Evolutionary conservation across 345 rosid species (phyloP), one percentile per base, ranked within the genome.

Genomic region (Syzygium oleosum): DNA sequence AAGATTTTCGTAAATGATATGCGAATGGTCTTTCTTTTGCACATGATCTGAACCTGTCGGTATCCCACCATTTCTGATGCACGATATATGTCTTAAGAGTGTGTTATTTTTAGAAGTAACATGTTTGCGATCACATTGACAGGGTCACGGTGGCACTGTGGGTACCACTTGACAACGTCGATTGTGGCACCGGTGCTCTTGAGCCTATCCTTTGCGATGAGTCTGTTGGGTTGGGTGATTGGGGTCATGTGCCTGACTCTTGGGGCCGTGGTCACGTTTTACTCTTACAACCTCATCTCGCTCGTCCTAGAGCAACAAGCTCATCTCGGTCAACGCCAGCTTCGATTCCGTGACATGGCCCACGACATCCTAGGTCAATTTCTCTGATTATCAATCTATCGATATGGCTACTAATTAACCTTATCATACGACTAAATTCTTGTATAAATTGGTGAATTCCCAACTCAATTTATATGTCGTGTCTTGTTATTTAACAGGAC

Each of bases 111-210:
- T 12, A 43, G 2, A 31, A 68, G 12, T 34, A 68, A 55, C 22
- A 0, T 5, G 13, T 19, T n/a, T 63, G 17, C 43, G 68, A 38
- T 51, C 7, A 10, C 11, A 27, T 46, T 52, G 9, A 17, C 59
- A 89, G 91, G 91, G 9, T 87, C 91, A 17, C 90, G 92, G 91
- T 61, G 90, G 85, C 92, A 92, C 73, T 88, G 91, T 38, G 93
- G 92, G 19, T 92, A 90, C 38, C 93, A 92, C 85, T 86, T 92
- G 90, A 90, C 92, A 22, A 90, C 92, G 19, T 91, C 92, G 5
- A 92, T 90, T 17, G 93, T 92, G 77, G 88, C 89, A 1, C 91
- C 91, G 2, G 90, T 55, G 53, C 84, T 92, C 15, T 73, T 92
- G 15, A 91, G 89, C 51, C 85, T 92, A 22, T 92, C 92, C 11